Percentiles rank a stretch among this genome's conserved stretches.
Conservation (phyloP, 768 basidiomycete species). For the Hydnomerulius pinastri region DNA sequence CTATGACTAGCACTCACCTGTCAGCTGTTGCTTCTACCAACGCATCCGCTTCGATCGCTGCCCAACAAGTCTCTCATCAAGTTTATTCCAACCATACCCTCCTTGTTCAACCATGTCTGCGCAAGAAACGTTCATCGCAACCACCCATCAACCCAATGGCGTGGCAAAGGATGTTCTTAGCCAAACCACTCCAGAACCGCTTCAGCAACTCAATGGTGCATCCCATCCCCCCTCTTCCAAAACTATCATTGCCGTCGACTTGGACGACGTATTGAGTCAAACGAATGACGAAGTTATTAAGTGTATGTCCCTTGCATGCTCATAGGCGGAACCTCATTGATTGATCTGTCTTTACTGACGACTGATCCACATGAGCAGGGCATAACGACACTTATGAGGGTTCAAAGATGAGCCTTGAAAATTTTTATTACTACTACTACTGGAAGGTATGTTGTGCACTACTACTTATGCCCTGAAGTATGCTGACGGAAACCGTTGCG, state of each 20-base stretch:
- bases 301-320: conserved; percentile 44
- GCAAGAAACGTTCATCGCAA: conserved; percentile 1
- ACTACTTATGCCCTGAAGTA: neutral
- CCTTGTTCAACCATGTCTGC: neutral
- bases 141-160: neutral
- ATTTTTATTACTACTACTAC: conserved; percentile 75
- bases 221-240: conserved; percentile 21
- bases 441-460: conserved; percentile 55
- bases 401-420: conserved; percentile 51
- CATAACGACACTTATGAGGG: conserved; percentile 64
- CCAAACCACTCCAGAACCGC: conserved; percentile 6
- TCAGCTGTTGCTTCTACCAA: too few species aligned
- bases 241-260: conserved; percentile 60
- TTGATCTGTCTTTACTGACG: neutral
- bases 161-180: neutral
- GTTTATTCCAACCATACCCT: conserved; percentile 2
- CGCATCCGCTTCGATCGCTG: too few species aligned
- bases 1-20: too few species aligned
- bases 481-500: neutral
- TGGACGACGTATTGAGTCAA: conserved; percentile 67
- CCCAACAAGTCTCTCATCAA: conserved; percentile 10
- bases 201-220: conserved; percentile 11
- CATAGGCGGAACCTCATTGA: neutral
- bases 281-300: conserved; percentile 60
- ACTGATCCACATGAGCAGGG: conserved; percentile 44